Percentiles rank a stretch among this genome's conserved stretches.
Evolutionary conservation across 768 basidiomycete genomes (phyloP).

Genomic region (Suillus sp.): DNA sequence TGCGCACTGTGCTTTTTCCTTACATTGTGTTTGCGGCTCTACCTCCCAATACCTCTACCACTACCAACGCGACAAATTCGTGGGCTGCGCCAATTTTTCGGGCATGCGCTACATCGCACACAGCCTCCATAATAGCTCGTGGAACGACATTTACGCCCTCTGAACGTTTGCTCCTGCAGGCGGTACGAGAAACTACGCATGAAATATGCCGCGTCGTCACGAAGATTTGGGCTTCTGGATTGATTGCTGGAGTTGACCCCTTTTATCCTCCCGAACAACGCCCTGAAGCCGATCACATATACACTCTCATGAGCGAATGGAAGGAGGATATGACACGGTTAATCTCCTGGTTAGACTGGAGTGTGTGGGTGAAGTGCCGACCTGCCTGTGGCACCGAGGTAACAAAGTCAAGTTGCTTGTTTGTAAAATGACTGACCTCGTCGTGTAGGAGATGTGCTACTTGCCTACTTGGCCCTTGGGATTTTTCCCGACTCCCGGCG

Average conservation of each 20-base stretch:
- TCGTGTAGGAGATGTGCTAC: constrained; percentile 29
- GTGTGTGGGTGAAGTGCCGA: constrained; percentile 23
- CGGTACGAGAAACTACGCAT: constrained; percentile 17
- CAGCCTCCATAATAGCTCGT: constrained; percentile 6
- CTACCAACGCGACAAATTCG: constrained; percentile 3
- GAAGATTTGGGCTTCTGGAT: constrained; percentile 23
- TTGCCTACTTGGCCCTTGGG: constrained; percentile 27
- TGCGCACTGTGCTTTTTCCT: constrained; percentile 21
- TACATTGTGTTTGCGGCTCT: constrained; percentile 14
- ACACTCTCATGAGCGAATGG: constrained; percentile 16
- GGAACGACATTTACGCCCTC: constrained; percentile 12
- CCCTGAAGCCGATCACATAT: constrained; percentile 2
- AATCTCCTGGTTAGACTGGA: constrained; percentile 28
- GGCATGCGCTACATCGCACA: constrained; percentile 16
- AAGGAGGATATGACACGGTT: constrained; percentile 13
- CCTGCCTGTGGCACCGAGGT: constrained; percentile 20
- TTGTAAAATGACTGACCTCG: background rate
- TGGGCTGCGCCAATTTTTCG: constrained; percentile 18
- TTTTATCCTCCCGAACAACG: constrained; percentile 3
- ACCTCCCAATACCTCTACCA: constrained; percentile 4
- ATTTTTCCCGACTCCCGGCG: background rate
- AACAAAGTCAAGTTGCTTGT: background rate
- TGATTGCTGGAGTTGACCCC: constrained; percentile 15
- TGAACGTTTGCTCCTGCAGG: constrained; percentile 17
- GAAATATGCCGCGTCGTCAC: constrained; percentile 23